Percentiles rank a stretch among this genome's conserved stretches.
These are phyloP conservation scores for Dioszegia aurantiaca DNA, from an alignment of 768 basidiomycete species.

Conservation along the genomic window DNA sequence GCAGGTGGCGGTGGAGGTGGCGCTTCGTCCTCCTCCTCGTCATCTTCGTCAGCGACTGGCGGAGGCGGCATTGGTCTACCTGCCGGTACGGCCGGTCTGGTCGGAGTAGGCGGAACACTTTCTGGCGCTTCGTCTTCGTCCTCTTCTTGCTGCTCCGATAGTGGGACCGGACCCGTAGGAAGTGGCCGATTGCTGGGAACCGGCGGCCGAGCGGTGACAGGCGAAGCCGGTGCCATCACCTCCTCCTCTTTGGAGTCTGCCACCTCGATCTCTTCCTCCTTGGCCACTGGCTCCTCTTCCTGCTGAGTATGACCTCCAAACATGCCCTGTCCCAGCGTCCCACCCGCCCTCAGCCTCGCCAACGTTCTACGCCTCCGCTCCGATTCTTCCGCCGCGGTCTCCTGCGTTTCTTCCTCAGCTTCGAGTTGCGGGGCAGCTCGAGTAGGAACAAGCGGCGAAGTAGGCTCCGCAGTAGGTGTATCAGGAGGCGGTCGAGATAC, in stretches of 20 bases:
- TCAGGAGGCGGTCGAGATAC: neutral
- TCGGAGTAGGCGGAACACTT: conserved; percentile 14
- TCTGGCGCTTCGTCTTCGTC: conserved; percentile 37
- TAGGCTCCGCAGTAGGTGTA: conserved; percentile 19
- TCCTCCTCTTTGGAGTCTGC: conserved; percentile 57
- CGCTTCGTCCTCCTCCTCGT: conserved; percentile 24
- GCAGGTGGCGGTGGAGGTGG: conserved; percentile 32
- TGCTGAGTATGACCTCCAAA: conserved; percentile 37
- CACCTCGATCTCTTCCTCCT: conserved; percentile 27
- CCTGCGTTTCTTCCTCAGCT: conserved; percentile 29
- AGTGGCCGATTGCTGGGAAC: conserved; percentile 19
- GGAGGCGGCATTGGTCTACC: conserved; percentile 14
- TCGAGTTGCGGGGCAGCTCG: neutral
- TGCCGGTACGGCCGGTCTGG: conserved; percentile 6
- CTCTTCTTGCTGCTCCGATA: conserved; percentile 57
- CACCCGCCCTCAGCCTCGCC: conserved; percentile 60
- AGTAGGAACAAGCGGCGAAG: conserved; percentile 17
- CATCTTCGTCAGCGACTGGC: conserved; percentile 15
- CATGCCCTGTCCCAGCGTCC: conserved; percentile 63
- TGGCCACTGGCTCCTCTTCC: conserved; percentile 19
- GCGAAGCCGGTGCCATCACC: conserved; percentile 53
- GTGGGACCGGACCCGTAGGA: conserved; percentile 57
- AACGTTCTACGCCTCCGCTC: conserved; percentile 61
- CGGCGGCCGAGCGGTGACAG: conserved; percentile 56
- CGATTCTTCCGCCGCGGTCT: conserved; percentile 58